phyloP scores from a whole-genome alignment of 768 basidiomycete species.

The Amanita rubescens region DNA sequence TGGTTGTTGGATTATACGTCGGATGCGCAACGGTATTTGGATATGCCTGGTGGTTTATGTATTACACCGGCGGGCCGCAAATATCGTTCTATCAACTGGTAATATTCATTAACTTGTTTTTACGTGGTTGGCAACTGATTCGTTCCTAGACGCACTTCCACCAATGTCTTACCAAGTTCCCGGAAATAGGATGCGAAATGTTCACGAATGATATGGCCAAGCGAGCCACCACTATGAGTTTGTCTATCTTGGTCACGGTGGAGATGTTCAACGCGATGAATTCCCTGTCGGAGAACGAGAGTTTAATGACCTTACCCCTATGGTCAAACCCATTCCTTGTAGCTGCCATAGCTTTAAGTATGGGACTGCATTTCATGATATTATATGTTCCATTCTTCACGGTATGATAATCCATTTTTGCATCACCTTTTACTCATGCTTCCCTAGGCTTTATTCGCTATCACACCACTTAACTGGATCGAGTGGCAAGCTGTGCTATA shows the following conservation, averaged over 20 bases:
- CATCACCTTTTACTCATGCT: constrained; percentile 4
- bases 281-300: constrained; percentile 96
- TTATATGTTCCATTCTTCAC: constrained; percentile 97
- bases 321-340: constrained; percentile 96
- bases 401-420: constrained; percentile 35
- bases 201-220: constrained; percentile 84
- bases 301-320: constrained; percentile 75
- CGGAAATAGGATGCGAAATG: constrained; percentile 92
- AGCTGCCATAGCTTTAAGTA: constrained; percentile 81
- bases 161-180: constrained; percentile 75
- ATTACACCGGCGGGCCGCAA: constrained; percentile 84
- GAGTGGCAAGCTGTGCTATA: constrained; percentile 94
- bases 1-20: constrained; percentile 91
- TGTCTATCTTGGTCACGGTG: constrained; percentile 92
- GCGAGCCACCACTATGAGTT: constrained; percentile 89
- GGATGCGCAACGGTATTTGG: constrained; percentile 94
- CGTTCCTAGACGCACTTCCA: constrained; percentile 85
- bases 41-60: constrained; percentile 99
- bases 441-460: constrained; percentile 73
- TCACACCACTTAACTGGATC: constrained; percentile 86
- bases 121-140: neutral
- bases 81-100: constrained; percentile 92
- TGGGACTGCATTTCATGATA: constrained; percentile 90
- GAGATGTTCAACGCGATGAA: constrained; percentile 99
- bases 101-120: constrained; percentile 23